Evolutionary conservation across 2,329 filamentous ascomycete species (phyloP).

Genomic region (Westerdykella sp.): DNA sequence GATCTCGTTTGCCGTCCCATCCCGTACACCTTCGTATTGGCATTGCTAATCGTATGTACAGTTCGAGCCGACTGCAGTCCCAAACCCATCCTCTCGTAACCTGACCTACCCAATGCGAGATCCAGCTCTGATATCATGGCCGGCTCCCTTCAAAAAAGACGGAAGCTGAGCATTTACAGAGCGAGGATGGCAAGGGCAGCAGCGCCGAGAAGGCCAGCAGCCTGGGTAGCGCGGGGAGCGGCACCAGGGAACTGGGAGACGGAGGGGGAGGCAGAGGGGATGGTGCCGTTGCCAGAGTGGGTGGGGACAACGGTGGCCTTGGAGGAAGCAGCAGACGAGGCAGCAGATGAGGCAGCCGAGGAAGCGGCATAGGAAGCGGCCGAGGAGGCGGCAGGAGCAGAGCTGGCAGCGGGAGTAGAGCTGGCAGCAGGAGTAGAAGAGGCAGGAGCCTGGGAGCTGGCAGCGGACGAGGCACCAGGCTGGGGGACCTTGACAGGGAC

Average conservation of each 20-base stretch:
- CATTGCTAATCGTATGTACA: background rate
- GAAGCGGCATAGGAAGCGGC: constrained; percentile 5
- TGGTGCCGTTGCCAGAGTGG: constrained; percentile 6
- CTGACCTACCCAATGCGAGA: background rate
- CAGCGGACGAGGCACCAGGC: constrained; percentile 8
- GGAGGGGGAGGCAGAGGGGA: constrained; percentile 10
- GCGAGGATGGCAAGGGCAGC: constrained; percentile 32
- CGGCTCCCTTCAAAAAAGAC: background rate
- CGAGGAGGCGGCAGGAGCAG: constrained; percentile 8
- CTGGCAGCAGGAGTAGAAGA: constrained; percentile 3
- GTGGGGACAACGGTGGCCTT: constrained; percentile 3
- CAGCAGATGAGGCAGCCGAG: constrained; percentile 8
- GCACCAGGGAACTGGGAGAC: constrained; percentile 29
- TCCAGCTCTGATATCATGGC: background rate
- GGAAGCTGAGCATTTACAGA: constrained; percentile 21
- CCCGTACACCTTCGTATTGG: background rate
- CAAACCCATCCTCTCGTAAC: background rate
- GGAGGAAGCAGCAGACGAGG: constrained; percentile 1
- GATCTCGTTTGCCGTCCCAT: constrained; percentile 1
- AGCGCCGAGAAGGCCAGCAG: constrained; percentile 29
- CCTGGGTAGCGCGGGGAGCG: constrained; percentile 29
- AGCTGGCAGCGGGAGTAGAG: constrained; percentile 3
- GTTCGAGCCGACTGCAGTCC: background rate
- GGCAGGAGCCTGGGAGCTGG: constrained; percentile 4
- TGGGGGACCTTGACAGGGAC: constrained; percentile 24